Base-by-base conservation (phyloP, 1,139 yeast genomes). In the Petasospora rhodanensis region DNA sequence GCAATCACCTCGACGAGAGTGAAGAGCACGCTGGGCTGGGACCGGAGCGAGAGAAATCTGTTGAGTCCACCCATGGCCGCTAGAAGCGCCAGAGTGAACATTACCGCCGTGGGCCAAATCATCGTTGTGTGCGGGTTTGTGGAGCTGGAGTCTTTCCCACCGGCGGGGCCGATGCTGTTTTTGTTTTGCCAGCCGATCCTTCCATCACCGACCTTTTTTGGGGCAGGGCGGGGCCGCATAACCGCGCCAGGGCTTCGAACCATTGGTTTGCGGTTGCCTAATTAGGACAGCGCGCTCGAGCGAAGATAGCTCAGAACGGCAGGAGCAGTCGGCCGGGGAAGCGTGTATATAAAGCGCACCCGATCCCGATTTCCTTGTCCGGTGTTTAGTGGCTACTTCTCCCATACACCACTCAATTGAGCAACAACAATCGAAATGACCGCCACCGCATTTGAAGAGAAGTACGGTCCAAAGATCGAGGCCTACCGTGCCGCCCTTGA, bases 1-100 rank as follows among this genome's bases (percentile, higher is more conserved):
- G 79, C 70, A 14, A 71, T 40, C 22, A 63, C 59, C 23, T 72
- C 46, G 12, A 48, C 43, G 2, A 49, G 5, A 3, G 42, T 28
- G 22, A 47, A 51, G 16, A 41, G 24, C 12, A 32, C 7, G 16
- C 51, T 42, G 7, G 55, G 55, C 16, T 43, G 51, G 4, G 26
- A 18, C 9, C 37, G 35, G 18, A 44, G 30, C 2, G 34, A 18
- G 7, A 42, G 34, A 28, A 45, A 51, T 12, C 47, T 33, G 36
- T 43, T 43, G 8, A 51, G 39, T 0, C 47, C 40, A 1, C 40
- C 38, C 3, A 47, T 34, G 1, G 55, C 38, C 0, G 37, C 31
- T 2, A 42, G 25, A 8, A 49, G 32, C 10, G 55, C 45, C 12
- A 38, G 14, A 0, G 35, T 22, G 7, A 41, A 31, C 34, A 51